Percentiles rank a stretch among this genome's conserved stretches.
Conservation (phyloP, 2,329 filamentous ascomycete species). For the Aspergillus pseudoglaucus region DNA sequence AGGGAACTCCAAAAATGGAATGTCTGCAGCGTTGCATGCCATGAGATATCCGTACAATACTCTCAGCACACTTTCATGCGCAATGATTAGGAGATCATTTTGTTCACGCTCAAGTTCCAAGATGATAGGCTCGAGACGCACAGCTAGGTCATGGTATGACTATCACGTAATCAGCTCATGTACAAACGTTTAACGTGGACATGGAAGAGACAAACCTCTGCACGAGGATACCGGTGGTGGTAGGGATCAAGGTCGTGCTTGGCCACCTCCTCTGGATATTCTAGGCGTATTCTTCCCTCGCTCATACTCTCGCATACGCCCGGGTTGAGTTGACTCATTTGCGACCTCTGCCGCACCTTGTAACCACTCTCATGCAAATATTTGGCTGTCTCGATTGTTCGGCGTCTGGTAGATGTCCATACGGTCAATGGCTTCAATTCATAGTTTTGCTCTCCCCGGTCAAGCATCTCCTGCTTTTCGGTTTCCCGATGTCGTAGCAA, state of each 20-base stretch:
- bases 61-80: constrained; percentile 93
- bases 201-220: constrained; percentile 58
- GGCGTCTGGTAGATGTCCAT: constrained; percentile 88
- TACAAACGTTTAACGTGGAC: background rate
- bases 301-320: constrained; percentile 93
- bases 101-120: constrained; percentile 94
- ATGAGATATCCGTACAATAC: constrained; percentile 97
- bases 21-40: constrained; percentile 94
- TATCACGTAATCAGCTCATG: constrained; percentile 31
- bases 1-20: constrained; percentile 86
- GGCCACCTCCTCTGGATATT: constrained; percentile 83
- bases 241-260: constrained; percentile 95
- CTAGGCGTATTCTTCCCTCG: constrained; percentile 68
- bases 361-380: constrained; percentile 73
- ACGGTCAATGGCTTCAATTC: constrained; percentile 76
- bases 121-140: constrained; percentile 94
- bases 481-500: constrained; percentile 76
- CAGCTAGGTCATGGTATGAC: constrained; percentile 98
- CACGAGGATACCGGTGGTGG: constrained; percentile 90
- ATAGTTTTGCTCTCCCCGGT: constrained; percentile 59
- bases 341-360: constrained; percentile 82
- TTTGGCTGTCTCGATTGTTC: constrained; percentile 84
- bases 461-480: constrained; percentile 64
- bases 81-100: constrained; percentile 95
- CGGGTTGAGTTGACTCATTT: constrained; percentile 96